Percentiles rank a stretch among this genome's conserved stretches.
phyloP scores from a whole-genome alignment of 495 filamentous ascomycete species.

The Pseudevernia furfuracea region DNA sequence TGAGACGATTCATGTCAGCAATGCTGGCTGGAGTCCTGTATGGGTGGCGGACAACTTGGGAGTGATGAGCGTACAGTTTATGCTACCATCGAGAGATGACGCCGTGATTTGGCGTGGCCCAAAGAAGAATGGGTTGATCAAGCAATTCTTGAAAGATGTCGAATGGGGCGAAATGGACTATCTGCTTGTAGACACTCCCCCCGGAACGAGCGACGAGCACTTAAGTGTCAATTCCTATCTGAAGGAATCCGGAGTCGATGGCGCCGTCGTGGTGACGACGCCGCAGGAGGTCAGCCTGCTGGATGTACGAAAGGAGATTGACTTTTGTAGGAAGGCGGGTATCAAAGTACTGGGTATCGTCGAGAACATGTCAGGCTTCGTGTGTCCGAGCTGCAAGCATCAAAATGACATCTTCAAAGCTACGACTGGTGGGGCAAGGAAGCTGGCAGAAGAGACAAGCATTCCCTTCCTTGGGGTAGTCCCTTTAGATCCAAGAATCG shows the following conservation, averaged over 20 bases:
- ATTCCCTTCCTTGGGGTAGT: conserved; percentile 85
- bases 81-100: conserved; percentile 86
- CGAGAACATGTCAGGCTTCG: conserved; percentile 96
- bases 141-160: conserved; percentile 94
- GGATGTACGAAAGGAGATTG: conserved; percentile 92
- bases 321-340: conserved; percentile 92
- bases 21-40: conserved; percentile 80
- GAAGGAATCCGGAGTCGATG: conserved; percentile 83
- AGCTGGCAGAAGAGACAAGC: conserved; percentile 71
- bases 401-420: conserved; percentile 81
- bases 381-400: conserved; percentile 81
- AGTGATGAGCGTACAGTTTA: conserved; percentile 95
- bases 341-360: conserved; percentile 83
- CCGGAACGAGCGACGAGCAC: conserved; percentile 92
- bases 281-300: conserved; percentile 90
- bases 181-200: conserved; percentile 88
- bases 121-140: conserved; percentile 98
- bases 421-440: conserved; percentile 78
- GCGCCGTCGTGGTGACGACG: conserved; percentile 87
- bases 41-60: conserved; percentile 88
- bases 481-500: conserved; percentile 88
- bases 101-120: conserved; percentile 95
- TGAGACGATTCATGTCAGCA: conserved; percentile 83
- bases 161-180: conserved; percentile 95
- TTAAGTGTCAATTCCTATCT: conserved; percentile 81